These are phyloP conservation scores for Plasmodium coatneyi DNA, from an alignment of 169 alveolate species.

Conservation along the genomic window DNA sequence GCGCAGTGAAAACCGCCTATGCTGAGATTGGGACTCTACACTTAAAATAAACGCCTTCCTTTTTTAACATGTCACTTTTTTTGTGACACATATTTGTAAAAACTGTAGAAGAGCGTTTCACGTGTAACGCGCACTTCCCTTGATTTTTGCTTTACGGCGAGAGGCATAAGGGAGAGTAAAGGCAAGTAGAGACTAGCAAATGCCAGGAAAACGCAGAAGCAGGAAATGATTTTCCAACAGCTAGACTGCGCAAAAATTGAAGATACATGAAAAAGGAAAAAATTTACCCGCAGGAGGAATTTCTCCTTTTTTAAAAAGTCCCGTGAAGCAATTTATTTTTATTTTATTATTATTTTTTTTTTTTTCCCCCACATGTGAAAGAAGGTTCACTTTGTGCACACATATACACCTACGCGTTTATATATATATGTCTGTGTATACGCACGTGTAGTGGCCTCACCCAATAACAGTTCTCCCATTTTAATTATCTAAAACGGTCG, in stretches of 20 bases:
- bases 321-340: not conserved
- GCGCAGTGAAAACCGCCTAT: not conserved
- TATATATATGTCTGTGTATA: not conserved
- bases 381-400: not conserved
- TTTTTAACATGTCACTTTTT: not conserved
- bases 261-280: not conserved
- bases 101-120: not conserved
- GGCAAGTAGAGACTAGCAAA: too few species aligned
- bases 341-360: not conserved
- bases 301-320: not conserved
- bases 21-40: not conserved
- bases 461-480: not conserved
- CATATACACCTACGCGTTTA: not conserved
- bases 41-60: not conserved
- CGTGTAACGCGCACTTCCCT: not conserved
- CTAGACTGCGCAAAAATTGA: not conserved
- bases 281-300: not conserved
- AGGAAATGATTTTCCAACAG: not conserved
- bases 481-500: not conserved
- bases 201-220: not conserved
- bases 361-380: not conserved
- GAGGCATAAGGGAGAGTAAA: not conserved
- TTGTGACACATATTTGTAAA: not conserved
- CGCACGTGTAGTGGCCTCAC: not conserved
- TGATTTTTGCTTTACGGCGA: not conserved